Evolutionary conservation across 1,139 yeast species (phyloP), one percentile per base, ranked within the genome.

Genomic region (Suhomyces terraborum): DNA sequence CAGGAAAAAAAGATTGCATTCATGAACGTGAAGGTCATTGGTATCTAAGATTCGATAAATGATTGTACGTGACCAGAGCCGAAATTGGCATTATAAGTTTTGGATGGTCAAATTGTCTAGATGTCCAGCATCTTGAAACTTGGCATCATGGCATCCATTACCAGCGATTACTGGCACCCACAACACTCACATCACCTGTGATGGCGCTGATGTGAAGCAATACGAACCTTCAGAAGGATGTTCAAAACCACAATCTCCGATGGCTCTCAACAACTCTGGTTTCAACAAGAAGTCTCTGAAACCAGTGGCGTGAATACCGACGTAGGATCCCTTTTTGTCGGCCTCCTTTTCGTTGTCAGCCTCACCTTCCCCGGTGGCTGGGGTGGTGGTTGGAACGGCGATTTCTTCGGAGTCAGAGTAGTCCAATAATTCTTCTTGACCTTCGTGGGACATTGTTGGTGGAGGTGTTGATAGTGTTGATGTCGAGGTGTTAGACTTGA

Each of bases 221-320:
- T 69, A 84, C 91, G 79, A 72, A 85, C 93, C 95, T 84, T 93
- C 98, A 51, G 97, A 89, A 54, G 98, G 98, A 75, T 93, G 98
- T 76, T 93, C 98, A 64, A 93, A 93, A 77, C 98, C 98, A 77
- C 97, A 89, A 71, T 93, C 98, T 56, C 93, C 95, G 64, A 93
- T 93, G 52, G 98, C 98, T 72, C 98, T 85, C 59, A 93, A 79
- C 57, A 93, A 79, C 70, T 93, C 98, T 20, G 98, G 97, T 75
- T 93, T 93, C 67, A 93, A 79, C 61, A 93, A 75, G 71, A 93
- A 93, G 71, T 93, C 98, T 73, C 95, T 88, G 82, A 93, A 93
- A 66, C 98, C 97, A 50, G 98, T 91, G 53, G 98, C 93, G 69
- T 93, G 98, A 59, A 89, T 88, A 62, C 98, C 98, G 48, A 91